Evolutionary conservation across 1,139 yeast species (phyloP), one percentile per base, ranked within the genome.

Genomic region (Meyerozyma athensensis): DNA sequence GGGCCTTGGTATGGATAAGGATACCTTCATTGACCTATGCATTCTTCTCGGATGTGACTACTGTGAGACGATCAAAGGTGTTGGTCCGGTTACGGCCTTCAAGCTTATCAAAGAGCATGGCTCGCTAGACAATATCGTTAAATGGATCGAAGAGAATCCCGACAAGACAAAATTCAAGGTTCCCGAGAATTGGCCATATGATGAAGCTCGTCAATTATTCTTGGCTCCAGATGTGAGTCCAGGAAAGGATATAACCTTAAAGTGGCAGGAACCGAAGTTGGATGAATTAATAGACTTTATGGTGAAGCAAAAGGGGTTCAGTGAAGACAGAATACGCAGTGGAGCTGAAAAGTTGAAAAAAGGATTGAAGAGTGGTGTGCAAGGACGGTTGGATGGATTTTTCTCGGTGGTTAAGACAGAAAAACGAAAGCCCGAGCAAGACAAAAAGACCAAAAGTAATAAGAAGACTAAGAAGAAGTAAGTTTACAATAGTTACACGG

Each of bases 21-120:
- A 74, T 19, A 84, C 89, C 40, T 92, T 92, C 58, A 77, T 94
- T 38, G 99, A 92, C 57, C 63, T 92, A 52, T 90, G 98, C 65
- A 92, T 94, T 35, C 68, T 92, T 51, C 67, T 94, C 33, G 99
- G 99, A 1, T 92, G 98, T 62, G 99, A 92, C 64, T 92, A 92
- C 59, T 87, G 96, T 64, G 97, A 92, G 47, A 86, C 96, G 2
- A 90, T 94, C 41, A 78, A 79, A 47, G 98, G 98, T 10, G 82
- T 94, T 39, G 99, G 99, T 4, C 97, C 97, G 0, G 92, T 85
- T 2, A 90, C 96, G 1, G 98, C 97, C 0, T 72, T 76, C 46
- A 90, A 92, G 52, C 71, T 92, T 44, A 86, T 92, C 47, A 83
- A 82, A 55, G 96, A 92, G 53, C 90, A 87, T 58, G 81, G 84